These are phyloP conservation scores for Annulohypoxylon maeteangense DNA, from an alignment of 495 filamentous ascomycete genomes.

Conservation along the genomic window DNA sequence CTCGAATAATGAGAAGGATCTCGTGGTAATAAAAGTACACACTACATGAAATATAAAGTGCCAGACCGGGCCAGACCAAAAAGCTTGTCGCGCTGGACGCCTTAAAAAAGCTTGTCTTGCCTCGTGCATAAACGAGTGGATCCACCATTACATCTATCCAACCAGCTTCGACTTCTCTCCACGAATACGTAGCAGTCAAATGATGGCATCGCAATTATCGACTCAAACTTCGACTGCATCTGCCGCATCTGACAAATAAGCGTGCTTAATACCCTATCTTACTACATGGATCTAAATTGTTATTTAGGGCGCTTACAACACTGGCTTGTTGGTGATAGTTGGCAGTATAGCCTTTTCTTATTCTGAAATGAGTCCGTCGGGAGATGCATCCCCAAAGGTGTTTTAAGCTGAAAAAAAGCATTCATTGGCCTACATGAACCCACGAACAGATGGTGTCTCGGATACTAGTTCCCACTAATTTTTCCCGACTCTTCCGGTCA, in stretches of 20 bases:
- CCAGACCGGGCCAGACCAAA: conserved; percentile 40
- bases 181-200: conserved; percentile 23
- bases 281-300: conserved; percentile 2
- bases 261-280: conserved; percentile 1
- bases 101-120: conserved; percentile 46
- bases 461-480: conserved; percentile 11
- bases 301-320: background rate
- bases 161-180: conserved; percentile 15
- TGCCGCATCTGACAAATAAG: conserved; percentile 28
- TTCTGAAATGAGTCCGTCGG: background rate
- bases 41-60: background rate
- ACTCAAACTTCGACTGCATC: conserved; percentile 11
- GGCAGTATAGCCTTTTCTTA: conserved; percentile 3
- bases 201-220: conserved; percentile 40
- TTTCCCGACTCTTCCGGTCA: conserved; percentile 34
- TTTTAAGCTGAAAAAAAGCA: conserved; percentile 2
- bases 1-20: background rate
- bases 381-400: background rate
- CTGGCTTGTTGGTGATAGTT: conserved; percentile 8
- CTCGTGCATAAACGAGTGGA: conserved; percentile 41
- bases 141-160: conserved; percentile 26
- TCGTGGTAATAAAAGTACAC: background rate
- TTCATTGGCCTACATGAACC: conserved; percentile 12
- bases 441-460: conserved; percentile 22
- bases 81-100: conserved; percentile 41